Base-by-base conservation (phyloP, 225 moss, liverwort and hornwort species). In the Physcomitrium patens region DNA sequence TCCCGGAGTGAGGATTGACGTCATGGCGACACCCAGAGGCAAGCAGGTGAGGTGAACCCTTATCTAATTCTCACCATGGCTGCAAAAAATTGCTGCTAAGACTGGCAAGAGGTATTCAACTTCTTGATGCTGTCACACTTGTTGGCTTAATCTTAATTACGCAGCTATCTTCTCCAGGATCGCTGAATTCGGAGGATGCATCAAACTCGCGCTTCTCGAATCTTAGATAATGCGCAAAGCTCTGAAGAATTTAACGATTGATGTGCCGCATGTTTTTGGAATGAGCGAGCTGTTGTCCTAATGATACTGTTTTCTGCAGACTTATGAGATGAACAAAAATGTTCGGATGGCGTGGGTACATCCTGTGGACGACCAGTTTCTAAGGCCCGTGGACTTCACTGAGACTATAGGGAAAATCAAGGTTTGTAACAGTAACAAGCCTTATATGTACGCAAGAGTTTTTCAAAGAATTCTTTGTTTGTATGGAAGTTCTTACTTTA, bases 321-420 rank as follows among this genome's bases (percentile, higher is more conserved):
- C 85, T 16, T 95, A 90, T 55, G 97, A 99, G 85, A 77, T 95
- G 76, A 95, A 99, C 80, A 99, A 99, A 81, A 91, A 99, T 66
- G 86, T 99, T 65, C 85, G 83, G 67, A 91, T 50, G 63, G 89
- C 91, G 27, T 84, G 85, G 69, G 70, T 69, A 41, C 89, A 87
- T 72, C 63, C 89, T 5, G 90, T 95, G 37, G 90, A 90, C 60
- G 77, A 85, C 3, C 85, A 90, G 63, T 91, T 91, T 82, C 47
- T 88, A 44, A 83, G 14, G 60, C 97, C 97, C 1, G 93, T 78
- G 60, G 94, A 90, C 0, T 87, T 90, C 70, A 46, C 42, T 9
- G 94, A 94, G 67, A 57, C 77, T 66, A 41, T 90, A n/a, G 97
- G 97, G 56, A 81, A 63, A 51, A 79, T 97, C 26, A 91, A 94